Conservation (phyloP, 2,329 filamentous ascomycete genomes). For the Arthroderma sp. region DNA sequence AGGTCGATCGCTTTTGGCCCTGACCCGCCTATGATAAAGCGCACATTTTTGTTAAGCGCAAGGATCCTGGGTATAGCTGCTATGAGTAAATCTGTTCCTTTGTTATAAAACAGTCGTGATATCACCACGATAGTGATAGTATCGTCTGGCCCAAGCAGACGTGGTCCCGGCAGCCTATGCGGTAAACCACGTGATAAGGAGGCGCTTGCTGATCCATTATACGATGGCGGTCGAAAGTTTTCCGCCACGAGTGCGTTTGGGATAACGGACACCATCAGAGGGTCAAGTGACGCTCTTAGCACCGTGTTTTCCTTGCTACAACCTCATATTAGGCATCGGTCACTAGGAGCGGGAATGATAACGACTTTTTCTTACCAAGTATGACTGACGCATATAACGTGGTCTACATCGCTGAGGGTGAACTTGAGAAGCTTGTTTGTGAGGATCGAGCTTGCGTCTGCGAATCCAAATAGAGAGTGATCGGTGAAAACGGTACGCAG, state of each 20-base stretch:
- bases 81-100: slow-evolving; percentile 93
- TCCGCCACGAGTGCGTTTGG: slow-evolving; percentile 95
- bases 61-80: slow-evolving; percentile 89
- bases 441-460: slow-evolving; percentile 86
- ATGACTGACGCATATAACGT: slow-evolving; percentile 96
- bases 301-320: slow-evolving; percentile 93
- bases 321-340: slow-evolving; percentile 12
- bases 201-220: slow-evolving; percentile 30
- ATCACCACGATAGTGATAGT: slow-evolving; percentile 95
- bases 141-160: slow-evolving; percentile 64
- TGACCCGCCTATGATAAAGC: slow-evolving; percentile 91
- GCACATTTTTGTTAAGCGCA: slow-evolving; percentile 77
- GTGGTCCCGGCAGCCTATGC: slow-evolving; percentile 40
- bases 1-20: slow-evolving; percentile 95
- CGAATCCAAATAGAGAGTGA: slow-evolving; percentile 93
- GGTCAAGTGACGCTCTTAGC: slow-evolving; percentile 82
- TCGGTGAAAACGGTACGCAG: slow-evolving; percentile 93
- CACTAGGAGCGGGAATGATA: background rate
- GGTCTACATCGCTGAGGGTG: slow-evolving; percentile 87
- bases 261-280: slow-evolving; percentile 93
- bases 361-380: slow-evolving; percentile 56
- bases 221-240: slow-evolving; percentile 69
- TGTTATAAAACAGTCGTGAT: slow-evolving; percentile 95
- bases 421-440: slow-evolving; percentile 98
- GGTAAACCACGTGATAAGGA: slow-evolving; percentile 15